Evolutionary conservation across 2,329 filamentous ascomycete genomes (phyloP), one percentile per base, ranked within the genome.

Genomic region (Pseudopithomyces maydicus): DNA sequence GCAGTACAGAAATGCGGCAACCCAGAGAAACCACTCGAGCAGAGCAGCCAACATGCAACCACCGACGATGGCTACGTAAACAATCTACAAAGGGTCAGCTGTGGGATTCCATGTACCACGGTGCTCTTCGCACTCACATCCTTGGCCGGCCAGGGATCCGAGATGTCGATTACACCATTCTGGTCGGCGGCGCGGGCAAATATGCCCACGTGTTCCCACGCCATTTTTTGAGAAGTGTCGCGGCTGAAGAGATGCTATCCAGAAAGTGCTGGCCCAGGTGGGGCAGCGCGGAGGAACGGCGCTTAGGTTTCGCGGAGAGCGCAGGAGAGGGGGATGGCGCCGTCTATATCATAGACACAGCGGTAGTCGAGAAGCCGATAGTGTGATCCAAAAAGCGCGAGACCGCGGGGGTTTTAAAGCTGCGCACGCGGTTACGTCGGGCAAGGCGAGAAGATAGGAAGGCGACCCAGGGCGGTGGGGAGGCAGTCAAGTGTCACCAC

Each of bases 1-100:
- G 73, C 94, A 98, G 77, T 97, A 98, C 61, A 95, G 73, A 72
- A 98, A 98, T 3, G 94, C 92, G n/a, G 90, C 87, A 39, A 98
- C 83, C 92, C 93, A 97, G 14, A 98, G 84, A 58, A 97, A 88
- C 92, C 95, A 98, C 79, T 98, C 94, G 8, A 98, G 81, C 29
- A 92, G 82, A 2, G 94, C 94, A 57, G 90, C 90, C 22, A 95
- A 69, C 88, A 97, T 92, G 48, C 97, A 81, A 6, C 89, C 77
- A 17, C 91, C 91, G 35, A 97, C 84, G 64, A 97, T 89, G 54
- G 88, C 81, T 8, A 93, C 89, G 74, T 96, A 97, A 55, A 94
- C 81, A 66, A 97, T 92, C 91, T 98, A 57, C 32, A 2, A 17
- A 23, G 17, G 19, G 62, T 72, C 57, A 70, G 65, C 54, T 48